Conservation (phyloP, 371 early-diverging fungal species). For the Mortierella sp. region DNA sequence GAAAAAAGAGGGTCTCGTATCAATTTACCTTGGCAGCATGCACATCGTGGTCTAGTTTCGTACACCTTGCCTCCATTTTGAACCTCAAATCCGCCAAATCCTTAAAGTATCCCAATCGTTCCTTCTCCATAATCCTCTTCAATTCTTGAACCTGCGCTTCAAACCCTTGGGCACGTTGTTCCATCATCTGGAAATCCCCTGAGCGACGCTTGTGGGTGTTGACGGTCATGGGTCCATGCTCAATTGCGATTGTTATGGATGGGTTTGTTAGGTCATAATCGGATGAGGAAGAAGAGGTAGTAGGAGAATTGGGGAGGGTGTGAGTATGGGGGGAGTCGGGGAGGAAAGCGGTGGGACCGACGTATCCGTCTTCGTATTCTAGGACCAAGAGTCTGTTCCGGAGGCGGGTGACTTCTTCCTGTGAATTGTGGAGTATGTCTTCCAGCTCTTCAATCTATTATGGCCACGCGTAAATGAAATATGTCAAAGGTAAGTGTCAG, state of each 20-base stretch:
- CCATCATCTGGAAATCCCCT: conserved; percentile 33
- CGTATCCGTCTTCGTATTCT: conserved; percentile 51
- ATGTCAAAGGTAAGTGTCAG: not conserved
- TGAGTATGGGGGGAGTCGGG: not conserved
- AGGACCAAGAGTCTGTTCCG: conserved; percentile 40
- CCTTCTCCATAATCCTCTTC: conserved; percentile 15
- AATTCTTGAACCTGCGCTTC: conserved; percentile 36
- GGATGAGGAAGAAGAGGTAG: not conserved
- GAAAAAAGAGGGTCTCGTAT: too few relatives aligned
- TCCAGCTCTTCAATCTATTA: conserved; percentile 45
- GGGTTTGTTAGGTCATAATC: not conserved
- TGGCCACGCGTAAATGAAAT: not conserved
- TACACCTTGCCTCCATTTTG: conserved; percentile 21
- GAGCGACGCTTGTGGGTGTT: conserved; percentile 43
- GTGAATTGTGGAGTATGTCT: conserved; percentile 23
- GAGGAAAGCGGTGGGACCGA: conserved; percentile 32
- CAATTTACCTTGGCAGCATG: conserved; percentile 52
- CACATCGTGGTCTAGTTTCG: conserved; percentile 32
- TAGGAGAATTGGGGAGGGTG: not conserved
- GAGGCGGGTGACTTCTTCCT: conserved; percentile 39
- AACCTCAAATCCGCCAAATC: conserved; percentile 22
- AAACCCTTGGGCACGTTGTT: conserved; percentile 19
- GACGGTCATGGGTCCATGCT: conserved; percentile 39
- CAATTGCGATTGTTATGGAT: conserved; percentile 18
- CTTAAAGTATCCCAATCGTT: conserved; percentile 23